These are phyloP conservation scores for Mollisiaceae sp. DNA, from an alignment of 2,329 filamentous ascomycete species.

Conservation along the genomic window DNA sequence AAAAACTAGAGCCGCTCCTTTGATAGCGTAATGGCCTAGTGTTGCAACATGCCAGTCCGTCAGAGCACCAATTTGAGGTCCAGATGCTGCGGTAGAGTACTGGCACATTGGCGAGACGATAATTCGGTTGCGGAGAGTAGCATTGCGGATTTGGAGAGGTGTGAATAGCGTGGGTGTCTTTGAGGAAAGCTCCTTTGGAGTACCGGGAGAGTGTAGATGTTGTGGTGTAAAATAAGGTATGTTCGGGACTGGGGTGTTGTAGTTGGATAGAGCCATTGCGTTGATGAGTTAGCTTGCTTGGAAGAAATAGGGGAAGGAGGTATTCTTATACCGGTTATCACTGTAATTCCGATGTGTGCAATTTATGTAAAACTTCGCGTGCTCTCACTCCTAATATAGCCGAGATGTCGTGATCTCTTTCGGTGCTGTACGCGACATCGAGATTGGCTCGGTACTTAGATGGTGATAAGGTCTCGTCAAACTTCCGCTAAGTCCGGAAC, in stretches of 20 bases:
- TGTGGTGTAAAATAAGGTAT: background rate
- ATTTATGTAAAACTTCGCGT: background rate
- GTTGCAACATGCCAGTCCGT: conserved; percentile 1
- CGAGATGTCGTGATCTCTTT: background rate
- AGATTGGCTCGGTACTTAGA: background rate
- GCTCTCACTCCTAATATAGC: background rate
- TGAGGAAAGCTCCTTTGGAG: background rate
- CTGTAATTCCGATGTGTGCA: background rate
- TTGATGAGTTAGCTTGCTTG: background rate
- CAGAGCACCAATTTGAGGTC: background rate
- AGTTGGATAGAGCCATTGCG: background rate
- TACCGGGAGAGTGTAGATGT: background rate
- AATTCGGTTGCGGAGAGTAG: conserved; percentile 2
- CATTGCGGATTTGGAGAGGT: background rate
- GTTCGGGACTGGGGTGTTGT: background rate
- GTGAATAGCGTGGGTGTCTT: conserved; percentile 3
- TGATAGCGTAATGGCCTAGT: background rate
- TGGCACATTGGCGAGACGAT: background rate
- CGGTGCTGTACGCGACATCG: too few relatives aligned
- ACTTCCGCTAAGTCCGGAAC: background rate
- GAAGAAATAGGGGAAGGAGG: background rate
- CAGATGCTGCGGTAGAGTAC: background rate
- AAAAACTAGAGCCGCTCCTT: conserved; percentile 25
- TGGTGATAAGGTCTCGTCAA: background rate
- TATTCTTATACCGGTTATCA: background rate